Evolutionary conservation across 2,329 filamentous ascomycete species (phyloP).

Genomic region (Ophiocordyceps camponoti-saundersi): DNA sequence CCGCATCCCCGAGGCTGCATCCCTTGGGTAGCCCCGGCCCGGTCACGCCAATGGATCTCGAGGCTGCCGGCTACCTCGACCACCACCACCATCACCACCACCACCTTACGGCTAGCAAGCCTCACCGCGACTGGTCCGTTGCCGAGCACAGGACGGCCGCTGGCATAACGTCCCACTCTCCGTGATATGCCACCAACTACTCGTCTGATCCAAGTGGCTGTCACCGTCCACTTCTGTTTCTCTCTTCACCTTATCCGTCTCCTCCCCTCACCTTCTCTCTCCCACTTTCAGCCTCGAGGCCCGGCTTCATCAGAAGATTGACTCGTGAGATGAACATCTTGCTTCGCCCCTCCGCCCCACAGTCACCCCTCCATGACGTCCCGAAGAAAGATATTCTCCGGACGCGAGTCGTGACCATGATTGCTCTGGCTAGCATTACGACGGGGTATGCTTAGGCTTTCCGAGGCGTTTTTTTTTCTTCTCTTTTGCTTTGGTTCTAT

Average conservation of each 20-base stretch:
- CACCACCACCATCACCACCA: neutral
- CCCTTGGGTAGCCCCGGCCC: slow-evolving; percentile 42
- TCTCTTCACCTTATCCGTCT: neutral
- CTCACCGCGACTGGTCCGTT: neutral
- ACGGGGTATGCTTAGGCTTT: neutral
- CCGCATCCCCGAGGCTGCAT: slow-evolving; percentile 28
- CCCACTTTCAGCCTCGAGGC: too few relatives aligned
- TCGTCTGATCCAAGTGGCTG: neutral
- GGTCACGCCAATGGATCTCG: slow-evolving; percentile 44
- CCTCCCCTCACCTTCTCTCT: neutral
- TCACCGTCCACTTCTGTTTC: too few relatives aligned
- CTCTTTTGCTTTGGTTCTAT: too few relatives aligned
- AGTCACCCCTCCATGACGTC: too few relatives aligned
- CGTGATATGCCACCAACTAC: neutral
- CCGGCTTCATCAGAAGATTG: too few relatives aligned
- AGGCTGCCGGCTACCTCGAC: slow-evolving; percentile 20
- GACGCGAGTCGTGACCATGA: too few relatives aligned
- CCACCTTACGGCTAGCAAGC: neutral
- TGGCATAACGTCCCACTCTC: neutral
- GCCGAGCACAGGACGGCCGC: neutral
- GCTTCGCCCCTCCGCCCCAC: too few relatives aligned
- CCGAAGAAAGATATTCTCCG: too few relatives aligned
- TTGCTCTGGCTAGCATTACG: neutral
- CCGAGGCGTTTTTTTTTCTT: neutral
- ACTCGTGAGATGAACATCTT: too few relatives aligned